These are phyloP conservation scores for Gossypium davidsonii DNA, from an alignment of 441 rosid species.

Conservation along the genomic window DNA sequence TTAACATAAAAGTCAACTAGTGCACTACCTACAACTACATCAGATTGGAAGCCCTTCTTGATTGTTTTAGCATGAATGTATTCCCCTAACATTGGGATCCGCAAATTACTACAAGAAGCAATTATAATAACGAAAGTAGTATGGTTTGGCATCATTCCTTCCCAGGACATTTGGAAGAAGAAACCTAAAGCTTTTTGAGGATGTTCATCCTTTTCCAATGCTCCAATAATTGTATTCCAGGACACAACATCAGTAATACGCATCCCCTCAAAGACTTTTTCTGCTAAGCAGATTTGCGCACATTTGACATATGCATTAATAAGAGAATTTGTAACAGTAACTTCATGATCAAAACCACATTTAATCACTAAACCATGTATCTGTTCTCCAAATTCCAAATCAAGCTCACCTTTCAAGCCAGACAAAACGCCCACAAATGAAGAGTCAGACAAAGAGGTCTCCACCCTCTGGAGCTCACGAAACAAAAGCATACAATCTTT, in stretches of 20 bases:
- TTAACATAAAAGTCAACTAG: constrained; percentile 65
- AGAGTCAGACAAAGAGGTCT: constrained; percentile 37
- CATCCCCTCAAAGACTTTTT: constrained; percentile 40
- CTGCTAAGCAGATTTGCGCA: constrained; percentile 27
- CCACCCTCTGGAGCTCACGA: constrained; percentile 38
- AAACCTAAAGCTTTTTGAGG: constrained; percentile 42
- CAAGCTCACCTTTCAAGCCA: constrained; percentile 34
- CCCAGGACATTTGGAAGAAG: constrained; percentile 30
- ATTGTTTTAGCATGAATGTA: constrained; percentile 49
- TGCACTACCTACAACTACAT: constrained; percentile 54
- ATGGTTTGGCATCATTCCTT: constrained; percentile 37
- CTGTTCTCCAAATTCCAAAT: constrained; percentile 43
- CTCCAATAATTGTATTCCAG: constrained; percentile 63
- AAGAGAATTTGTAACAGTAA: constrained; percentile 52
- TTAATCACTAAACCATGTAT: constrained; percentile 56
- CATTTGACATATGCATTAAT: constrained; percentile 55
- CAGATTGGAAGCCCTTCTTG: constrained; percentile 36
- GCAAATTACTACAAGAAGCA: constrained; percentile 36
- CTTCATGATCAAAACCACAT: constrained; percentile 30
- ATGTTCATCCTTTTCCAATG: constrained; percentile 34
- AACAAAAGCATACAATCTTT: constrained; percentile 40
- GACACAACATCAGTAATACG: constrained; percentile 47
- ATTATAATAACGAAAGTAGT: constrained; percentile 49
- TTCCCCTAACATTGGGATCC: constrained; percentile 35
- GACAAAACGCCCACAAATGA: constrained; percentile 58